Base-by-base conservation (phyloP, 805 yeast genomes). In the Yamadazyma laniorum region DNA sequence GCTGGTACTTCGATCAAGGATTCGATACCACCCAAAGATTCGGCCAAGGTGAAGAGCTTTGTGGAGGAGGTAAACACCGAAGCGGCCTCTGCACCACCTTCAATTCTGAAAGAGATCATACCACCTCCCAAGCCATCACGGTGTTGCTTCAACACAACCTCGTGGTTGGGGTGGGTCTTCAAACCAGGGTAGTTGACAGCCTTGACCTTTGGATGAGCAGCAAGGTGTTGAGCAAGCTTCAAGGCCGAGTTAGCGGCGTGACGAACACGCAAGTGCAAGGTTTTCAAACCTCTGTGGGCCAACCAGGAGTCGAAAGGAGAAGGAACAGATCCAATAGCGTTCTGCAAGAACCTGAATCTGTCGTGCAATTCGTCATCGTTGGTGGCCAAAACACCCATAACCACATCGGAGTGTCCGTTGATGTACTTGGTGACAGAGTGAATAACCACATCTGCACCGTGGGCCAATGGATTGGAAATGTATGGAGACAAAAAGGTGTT, bases 401-500 rank as follows among this genome's bases (percentile, higher is more conserved):
- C 93, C 16, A 87, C 95, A 58, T 87, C 95, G 18, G 95, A 85
- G 68, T 87, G 96, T 49, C 96, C 96, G 57, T 86, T 87, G 65
- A 87, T 80, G 72, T 85, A 88, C 65, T 87, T 87, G 56, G 96
- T 85, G 45, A 86, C 95, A 13, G 93, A 84, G 68, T 87, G 95
- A 31, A 85, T 83, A 34, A 87, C 95, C 44, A 86, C 77, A 56
- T 87, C 95, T 39, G 93, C 95, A 50, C 96, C 95, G 50, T 72
- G 80, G 46, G 64, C 68, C 59, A 87, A 74, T 48, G 95, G 96
- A 71, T 85, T 86, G 48, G 89, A 86, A 54, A 86, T 67, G 69
- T 86, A 86, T 55, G 95, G 95, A 13, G 93, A 83, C 58, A 85
- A 67, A 75, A 86, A 87, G 29, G 95, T 86, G 77, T 86, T 86